Evolutionary conservation across 2,329 filamentous ascomycete species (phyloP).

Genomic region (Pseudocercospora ulei): DNA sequence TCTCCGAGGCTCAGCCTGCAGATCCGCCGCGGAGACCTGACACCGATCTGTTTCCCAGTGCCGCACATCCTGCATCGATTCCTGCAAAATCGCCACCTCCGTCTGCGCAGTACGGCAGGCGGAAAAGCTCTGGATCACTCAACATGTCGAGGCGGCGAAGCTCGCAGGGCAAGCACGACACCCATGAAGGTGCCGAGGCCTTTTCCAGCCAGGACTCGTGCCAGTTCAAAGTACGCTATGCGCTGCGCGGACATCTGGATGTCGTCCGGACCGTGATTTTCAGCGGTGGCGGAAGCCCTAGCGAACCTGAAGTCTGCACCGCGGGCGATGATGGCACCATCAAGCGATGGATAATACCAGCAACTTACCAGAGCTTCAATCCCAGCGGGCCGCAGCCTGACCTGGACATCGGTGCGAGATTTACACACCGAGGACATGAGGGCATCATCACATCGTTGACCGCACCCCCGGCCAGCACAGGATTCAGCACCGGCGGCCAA

Average conservation of each 20-base stretch:
- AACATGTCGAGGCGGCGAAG: conserved; percentile 51
- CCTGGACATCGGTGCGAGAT: conserved; percentile 83
- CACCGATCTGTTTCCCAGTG: conserved; percentile 75
- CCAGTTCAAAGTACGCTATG: conserved; percentile 87
- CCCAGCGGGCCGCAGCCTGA: conserved; percentile 50
- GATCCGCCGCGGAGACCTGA: conserved; percentile 60
- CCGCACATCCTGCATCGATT: conserved; percentile 51
- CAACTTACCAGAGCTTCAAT: conserved; percentile 53
- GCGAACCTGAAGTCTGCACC: conserved; percentile 93
- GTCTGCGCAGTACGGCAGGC: conserved; percentile 55
- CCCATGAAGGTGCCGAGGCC: conserved; percentile 39
- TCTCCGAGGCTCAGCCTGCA: conserved; percentile 40
- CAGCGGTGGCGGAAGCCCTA: conserved; percentile 87
- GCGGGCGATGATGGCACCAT: conserved; percentile 91
- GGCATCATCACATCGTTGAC: conserved; percentile 80
- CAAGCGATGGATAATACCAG: conserved; percentile 91
- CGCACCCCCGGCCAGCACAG: conserved; percentile 76
- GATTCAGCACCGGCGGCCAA: conserved; percentile 79
- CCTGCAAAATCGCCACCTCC: conserved; percentile 71
- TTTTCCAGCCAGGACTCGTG: conserved; percentile 54
- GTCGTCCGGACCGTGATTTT: conserved; percentile 93
- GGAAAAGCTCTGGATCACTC: conserved; percentile 60
- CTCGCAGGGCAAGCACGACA: conserved; percentile 51
- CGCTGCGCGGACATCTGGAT: conserved; percentile 82
- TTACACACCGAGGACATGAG: conserved; percentile 89